Percentiles rank a stretch among this genome's conserved stretches.
phyloP scores from a whole-genome alignment of 768 basidiomycete genomes.

The Cystobasidium tubakii region DNA sequence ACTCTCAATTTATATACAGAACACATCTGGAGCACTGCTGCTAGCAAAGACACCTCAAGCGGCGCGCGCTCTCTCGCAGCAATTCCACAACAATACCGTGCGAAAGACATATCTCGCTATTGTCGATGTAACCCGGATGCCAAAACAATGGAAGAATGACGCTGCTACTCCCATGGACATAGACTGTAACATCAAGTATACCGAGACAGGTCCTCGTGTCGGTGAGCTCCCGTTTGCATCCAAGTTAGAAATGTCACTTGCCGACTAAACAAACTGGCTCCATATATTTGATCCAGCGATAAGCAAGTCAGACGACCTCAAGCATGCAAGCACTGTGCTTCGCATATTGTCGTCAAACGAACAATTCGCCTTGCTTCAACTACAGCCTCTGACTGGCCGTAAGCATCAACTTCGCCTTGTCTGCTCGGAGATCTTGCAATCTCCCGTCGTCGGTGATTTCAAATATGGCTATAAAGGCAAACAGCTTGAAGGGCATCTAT shows the following conservation, averaged over 20 bases:
- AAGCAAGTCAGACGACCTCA: background rate
- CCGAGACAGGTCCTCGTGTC: background rate
- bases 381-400: slow-evolving; percentile 7
- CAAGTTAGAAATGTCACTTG: background rate
- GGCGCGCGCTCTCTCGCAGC: background rate
- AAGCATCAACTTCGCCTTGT: slow-evolving; percentile 31
- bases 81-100: background rate
- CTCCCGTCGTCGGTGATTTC: slow-evolving; percentile 24
- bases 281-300: too few relatives aligned
- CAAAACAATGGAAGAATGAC: background rate
- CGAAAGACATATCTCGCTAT: slow-evolving; percentile 28
- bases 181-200: background rate
- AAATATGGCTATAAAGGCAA: slow-evolving; percentile 33
- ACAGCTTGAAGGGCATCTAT: slow-evolving; percentile 15
- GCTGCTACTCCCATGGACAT: background rate
- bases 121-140: background rate
- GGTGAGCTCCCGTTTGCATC: background rate
- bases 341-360: background rate
- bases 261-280: background rate
- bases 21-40: slow-evolving; percentile 21
- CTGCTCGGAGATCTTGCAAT: background rate
- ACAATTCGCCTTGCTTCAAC: background rate
- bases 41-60: slow-evolving; percentile 13
- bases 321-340: background rate
- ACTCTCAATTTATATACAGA: background rate